A percentile compares a stretch with the other conserved stretches of the same genome.
These are phyloP conservation scores for Dittrichia graveolens DNA, from an alignment of 129 eudicot species.

Conservation along the genomic window DNA sequence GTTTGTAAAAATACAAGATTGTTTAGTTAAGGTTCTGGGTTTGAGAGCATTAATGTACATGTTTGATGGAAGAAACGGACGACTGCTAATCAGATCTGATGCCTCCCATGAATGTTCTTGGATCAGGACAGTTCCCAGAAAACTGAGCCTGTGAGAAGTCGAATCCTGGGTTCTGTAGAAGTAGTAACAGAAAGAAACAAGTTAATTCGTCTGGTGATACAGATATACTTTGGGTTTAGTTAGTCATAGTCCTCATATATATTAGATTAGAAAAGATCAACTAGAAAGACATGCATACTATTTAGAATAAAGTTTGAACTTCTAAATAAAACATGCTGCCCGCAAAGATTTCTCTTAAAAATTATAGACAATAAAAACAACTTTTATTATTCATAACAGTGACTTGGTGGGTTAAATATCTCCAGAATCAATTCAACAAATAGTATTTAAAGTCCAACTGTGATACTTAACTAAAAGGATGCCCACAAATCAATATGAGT, in stretches of 20 bases:
- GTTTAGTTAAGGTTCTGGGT: slow-evolving; percentile 19
- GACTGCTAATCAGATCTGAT: slow-evolving; percentile 52
- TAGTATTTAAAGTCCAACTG: too few relatives aligned
- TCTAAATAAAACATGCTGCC: neutral
- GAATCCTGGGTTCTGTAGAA: slow-evolving; percentile 90
- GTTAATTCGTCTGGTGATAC: slow-evolving; percentile 9
- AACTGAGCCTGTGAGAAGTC: slow-evolving; percentile 96
- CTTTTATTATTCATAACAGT: neutral
- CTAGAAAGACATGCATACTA: neutral
- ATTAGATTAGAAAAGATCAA: neutral
- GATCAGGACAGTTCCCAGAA: slow-evolving; percentile 89
- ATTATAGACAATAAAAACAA: neutral
- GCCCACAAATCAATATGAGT: neutral
- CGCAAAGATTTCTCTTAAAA: neutral
- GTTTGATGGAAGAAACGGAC: slow-evolving; percentile 18
- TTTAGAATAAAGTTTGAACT: neutral
- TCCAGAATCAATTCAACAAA: too few relatives aligned
- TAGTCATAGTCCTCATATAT: neutral
- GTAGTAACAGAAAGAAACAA: slow-evolving; percentile 1
- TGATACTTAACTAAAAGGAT: too few relatives aligned
- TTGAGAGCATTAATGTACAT: slow-evolving; percentile 32
- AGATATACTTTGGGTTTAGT: neutral
- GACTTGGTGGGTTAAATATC: too few relatives aligned
- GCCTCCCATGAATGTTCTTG: slow-evolving; percentile 97
- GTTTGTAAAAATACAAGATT: slow-evolving; percentile 25